Base-by-base conservation (phyloP, 2,329 filamentous ascomycete genomes). In the Pseudogymnoascus sp. region DNA sequence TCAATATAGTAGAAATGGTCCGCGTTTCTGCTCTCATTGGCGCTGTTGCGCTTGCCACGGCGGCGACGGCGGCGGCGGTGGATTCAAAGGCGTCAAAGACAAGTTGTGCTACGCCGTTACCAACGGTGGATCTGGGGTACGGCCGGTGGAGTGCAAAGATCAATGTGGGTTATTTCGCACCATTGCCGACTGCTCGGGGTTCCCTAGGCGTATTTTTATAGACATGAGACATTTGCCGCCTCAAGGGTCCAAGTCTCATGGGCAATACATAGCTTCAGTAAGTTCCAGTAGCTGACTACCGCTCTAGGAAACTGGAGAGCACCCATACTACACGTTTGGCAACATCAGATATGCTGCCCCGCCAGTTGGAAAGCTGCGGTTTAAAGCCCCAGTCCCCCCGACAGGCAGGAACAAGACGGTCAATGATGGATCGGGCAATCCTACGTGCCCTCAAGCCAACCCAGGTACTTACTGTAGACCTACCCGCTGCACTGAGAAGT, bases 301-400 rank as follows among this genome's bases (percentile, higher is more conserved):
- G 1, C 59, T 5, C 24, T 35, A 72, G 71, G 66, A 60, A 33
- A 73, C 72, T 24, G 72, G 73, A 4, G 62, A 69, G 40, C 47
- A 56, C 47, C 47, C 47, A 13, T 76, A 75, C 63, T 77, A 76
- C 67, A 70, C 70, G 19, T 78, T 77, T 67, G 73, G 68, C 62
- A 79, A 78, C n/a, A 76, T 81, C 59, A 72, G 77, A 29, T 81
- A 77, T 65, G 79, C 77, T 1, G 75, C 74, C 7, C 71, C 78
- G n/a, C 79, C 79, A 5, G 68, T 73, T 0, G 79, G 78, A 16
- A 66, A 72, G 11, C 71, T 80, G 5, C 74, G 78, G 65, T 81
- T 79, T 74, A 74, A 77, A 56, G 71, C 75, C 24, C 78, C 79
- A 2, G 62, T 70, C 13, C 70, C 71, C n/a, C 63, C 72, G 2